phyloP scores from a whole-genome alignment of 2,329 filamentous ascomycete genomes.

The Aspergillus texensis region DNA sequence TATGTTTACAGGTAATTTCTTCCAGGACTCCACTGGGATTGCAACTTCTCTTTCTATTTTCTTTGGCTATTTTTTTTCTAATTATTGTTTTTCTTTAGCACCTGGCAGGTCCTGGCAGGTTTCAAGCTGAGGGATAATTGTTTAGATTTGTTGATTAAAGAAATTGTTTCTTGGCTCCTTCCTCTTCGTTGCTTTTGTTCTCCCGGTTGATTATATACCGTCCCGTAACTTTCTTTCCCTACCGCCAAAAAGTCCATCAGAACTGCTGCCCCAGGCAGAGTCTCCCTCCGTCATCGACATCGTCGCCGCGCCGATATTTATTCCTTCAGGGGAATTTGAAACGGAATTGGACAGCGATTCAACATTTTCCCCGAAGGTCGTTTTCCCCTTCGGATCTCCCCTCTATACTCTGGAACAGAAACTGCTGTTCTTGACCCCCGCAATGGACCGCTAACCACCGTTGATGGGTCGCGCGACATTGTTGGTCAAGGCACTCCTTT shows the following conservation, averaged over 20 bases:
- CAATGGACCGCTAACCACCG: constrained; percentile 43
- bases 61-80: constrained; percentile 10
- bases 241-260: constrained; percentile 22
- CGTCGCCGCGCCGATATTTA: constrained; percentile 5
- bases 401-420: constrained; percentile 17
- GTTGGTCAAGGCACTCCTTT: constrained; percentile 36
- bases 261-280: constrained; percentile 24
- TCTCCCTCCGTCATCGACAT: constrained; percentile 17
- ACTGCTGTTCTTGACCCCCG: constrained; percentile 30
- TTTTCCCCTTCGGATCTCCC: constrained; percentile 3
- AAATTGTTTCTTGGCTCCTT: constrained; percentile 16
- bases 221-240: constrained; percentile 21
- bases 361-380: neutral
- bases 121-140: neutral
- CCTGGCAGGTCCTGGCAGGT: constrained; percentile 9
- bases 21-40: constrained; percentile 11
- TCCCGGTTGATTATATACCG: constrained; percentile 15
- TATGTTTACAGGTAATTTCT: constrained; percentile 9
- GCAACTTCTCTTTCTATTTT: constrained; percentile 15
- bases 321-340: constrained; percentile 5
- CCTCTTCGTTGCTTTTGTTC: constrained; percentile 14
- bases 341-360: neutral
- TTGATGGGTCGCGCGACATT: constrained; percentile 41
- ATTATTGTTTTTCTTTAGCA: constrained; percentile 11
- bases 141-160: neutral